Conservation (phyloP, 371 early-diverging fungal genomes). For the Nosema granulosis region DNA sequence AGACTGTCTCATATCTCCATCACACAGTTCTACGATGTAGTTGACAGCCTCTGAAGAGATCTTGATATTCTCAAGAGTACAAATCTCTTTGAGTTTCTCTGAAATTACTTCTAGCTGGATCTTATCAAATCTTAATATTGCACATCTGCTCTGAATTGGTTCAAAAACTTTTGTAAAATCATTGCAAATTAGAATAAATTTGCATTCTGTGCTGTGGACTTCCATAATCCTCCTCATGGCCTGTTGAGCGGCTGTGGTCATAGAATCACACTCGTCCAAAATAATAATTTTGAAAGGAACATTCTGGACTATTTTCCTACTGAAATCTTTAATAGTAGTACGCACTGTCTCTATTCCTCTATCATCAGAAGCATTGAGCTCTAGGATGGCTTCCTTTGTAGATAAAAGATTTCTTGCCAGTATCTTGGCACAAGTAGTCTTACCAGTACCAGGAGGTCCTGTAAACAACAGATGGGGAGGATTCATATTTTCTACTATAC, state of each 20-base stretch:
- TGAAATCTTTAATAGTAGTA: conserved; percentile 87
- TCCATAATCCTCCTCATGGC: conserved; percentile 93
- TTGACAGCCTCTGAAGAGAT: conserved; percentile 68
- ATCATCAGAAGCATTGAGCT: conserved; percentile 96
- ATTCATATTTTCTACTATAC: conserved; percentile 80
- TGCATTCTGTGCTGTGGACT: conserved; percentile 80
- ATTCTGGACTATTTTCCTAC: conserved; percentile 70
- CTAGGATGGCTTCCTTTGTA: conserved; percentile 81
- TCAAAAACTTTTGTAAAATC: conserved; percentile 91
- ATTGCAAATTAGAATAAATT: conserved; percentile 96
- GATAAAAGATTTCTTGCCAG: conserved; percentile 78
- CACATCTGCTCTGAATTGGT: conserved; percentile 94
- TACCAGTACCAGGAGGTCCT: conserved; percentile 95
- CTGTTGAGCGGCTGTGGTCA: conserved; percentile 70
- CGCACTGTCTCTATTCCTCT: conserved; percentile 94
- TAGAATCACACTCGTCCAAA: conserved; percentile 87
- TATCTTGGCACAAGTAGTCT: conserved; percentile 88
- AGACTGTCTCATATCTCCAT: conserved; percentile 97
- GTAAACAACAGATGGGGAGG: conserved; percentile 90
- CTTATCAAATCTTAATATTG: conserved; percentile 78
- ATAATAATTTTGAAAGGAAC: conserved; percentile 76
- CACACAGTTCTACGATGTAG: conserved; percentile 83
- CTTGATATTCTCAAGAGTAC: conserved; percentile 73
- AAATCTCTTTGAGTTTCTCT: conserved; percentile 75
- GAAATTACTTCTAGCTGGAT: conserved; percentile 74